Evolutionary conservation across 306 rosid genomes (phyloP).

Genomic region (Gastrolobium bilobum): DNA sequence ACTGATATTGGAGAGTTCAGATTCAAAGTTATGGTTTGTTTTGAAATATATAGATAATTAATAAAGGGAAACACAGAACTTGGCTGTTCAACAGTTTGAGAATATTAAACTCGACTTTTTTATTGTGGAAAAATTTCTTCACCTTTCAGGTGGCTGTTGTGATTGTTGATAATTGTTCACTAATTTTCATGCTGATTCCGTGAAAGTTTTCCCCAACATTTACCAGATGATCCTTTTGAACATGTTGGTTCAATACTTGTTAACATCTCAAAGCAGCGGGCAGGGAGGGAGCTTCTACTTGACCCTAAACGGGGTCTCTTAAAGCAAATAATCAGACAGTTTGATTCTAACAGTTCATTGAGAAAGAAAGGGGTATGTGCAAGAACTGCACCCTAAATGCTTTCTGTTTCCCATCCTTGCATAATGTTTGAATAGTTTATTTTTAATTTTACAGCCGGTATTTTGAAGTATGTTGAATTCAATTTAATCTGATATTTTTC

Average conservation of each 20-base stretch:
- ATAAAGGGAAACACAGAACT: not conserved
- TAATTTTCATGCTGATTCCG: constrained; percentile 36
- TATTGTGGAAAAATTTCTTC: constrained; percentile 17
- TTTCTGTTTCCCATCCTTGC: constrained; percentile 28
- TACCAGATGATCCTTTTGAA: constrained; percentile 91
- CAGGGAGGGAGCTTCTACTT: constrained; percentile 88
- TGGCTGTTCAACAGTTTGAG: not conserved
- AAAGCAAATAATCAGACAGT: constrained; percentile 89
- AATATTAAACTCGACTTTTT: constrained; percentile 26
- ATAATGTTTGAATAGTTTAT: constrained; percentile 18
- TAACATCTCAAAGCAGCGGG: constrained; percentile 83
- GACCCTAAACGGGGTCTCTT: constrained; percentile 88
- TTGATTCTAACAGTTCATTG: constrained; percentile 78
- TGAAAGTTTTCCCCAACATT: constrained; percentile 17
- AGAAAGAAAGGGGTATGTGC: constrained; percentile 94
- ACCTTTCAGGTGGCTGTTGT: constrained; percentile 4
- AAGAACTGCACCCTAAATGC: constrained; percentile 28
- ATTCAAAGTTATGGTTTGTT: constrained; percentile 1
- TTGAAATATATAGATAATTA: constrained; percentile 5
- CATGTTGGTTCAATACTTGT: constrained; percentile 93
- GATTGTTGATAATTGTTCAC: not conserved
- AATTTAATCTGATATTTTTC: constrained; percentile 31
- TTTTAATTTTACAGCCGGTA: not conserved
- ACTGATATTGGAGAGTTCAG: not conserved
- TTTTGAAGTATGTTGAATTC: constrained; percentile 21